Percentiles rank a stretch among this genome's conserved stretches.
These are phyloP conservation scores for Salicornia ramosissima DNA, from an alignment of 148 eudicot species.

Conservation along the genomic window DNA sequence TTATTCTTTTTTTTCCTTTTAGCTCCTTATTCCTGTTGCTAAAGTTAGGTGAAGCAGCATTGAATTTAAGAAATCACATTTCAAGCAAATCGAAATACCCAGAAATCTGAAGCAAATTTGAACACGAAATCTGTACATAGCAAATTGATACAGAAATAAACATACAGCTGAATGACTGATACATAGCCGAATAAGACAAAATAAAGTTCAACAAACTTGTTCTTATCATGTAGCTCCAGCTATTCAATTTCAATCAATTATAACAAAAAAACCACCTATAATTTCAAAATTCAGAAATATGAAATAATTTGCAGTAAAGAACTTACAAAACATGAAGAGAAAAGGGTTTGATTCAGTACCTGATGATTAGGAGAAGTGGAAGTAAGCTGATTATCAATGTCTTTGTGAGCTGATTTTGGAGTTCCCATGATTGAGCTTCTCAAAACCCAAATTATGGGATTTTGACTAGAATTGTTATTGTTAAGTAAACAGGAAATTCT, in stretches of 20 bases:
- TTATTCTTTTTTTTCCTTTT: background rate
- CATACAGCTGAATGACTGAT: background rate
- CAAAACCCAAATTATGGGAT: background rate
- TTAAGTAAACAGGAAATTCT: background rate
- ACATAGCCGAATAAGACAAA: background rate
- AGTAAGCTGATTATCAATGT: constrained; percentile 6
- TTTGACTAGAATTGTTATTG: background rate
- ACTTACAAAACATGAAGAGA: background rate
- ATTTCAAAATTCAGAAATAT: too few species aligned
- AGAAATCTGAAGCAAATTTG: background rate
- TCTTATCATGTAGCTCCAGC: constrained; percentile 6
- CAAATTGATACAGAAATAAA: background rate
- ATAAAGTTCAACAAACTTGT: constrained; percentile 7
- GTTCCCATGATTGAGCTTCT: constrained; percentile 13
- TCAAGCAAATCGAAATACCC: background rate
- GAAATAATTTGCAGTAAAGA: background rate
- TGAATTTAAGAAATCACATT: background rate
- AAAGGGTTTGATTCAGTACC: constrained; percentile 17
- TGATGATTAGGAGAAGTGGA: constrained; percentile 25
- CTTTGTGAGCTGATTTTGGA: constrained; percentile 1
- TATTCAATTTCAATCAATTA: background rate
- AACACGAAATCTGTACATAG: background rate
- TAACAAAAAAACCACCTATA: background rate
- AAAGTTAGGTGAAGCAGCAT: background rate
- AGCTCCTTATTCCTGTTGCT: background rate